Conservation (phyloP, 2,329 filamentous ascomycete genomes). For the Huntiella decipiens region DNA sequence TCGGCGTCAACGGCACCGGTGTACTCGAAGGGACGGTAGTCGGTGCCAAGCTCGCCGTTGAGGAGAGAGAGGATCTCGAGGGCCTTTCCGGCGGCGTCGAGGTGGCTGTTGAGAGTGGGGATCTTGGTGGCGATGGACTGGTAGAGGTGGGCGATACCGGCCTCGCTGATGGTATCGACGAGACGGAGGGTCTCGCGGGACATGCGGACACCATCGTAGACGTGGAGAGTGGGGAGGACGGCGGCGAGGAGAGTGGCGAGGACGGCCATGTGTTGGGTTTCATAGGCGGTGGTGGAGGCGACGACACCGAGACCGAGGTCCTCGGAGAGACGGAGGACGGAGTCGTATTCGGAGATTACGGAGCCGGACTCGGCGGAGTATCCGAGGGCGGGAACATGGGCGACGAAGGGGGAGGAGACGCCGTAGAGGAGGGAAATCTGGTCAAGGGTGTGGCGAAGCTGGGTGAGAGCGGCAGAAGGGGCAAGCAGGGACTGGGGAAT, state of each 20-base stretch:
- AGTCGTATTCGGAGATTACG: conserved; percentile 73
- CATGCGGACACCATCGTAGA: conserved; percentile 72
- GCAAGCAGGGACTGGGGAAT: conserved; percentile 83
- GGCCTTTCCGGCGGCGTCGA: conserved; percentile 54
- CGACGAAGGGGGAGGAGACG: conserved; percentile 80
- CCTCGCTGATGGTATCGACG: conserved; percentile 60
- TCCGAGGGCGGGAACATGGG: conserved; percentile 80
- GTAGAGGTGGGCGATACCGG: conserved; percentile 50
- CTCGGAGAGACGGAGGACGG: conserved; percentile 62
- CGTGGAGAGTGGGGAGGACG: conserved; percentile 64
- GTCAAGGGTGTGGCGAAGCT: conserved; percentile 68
- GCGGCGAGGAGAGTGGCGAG: conserved; percentile 65
- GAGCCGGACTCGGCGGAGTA: conserved; percentile 45
- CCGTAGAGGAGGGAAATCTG: conserved; percentile 83
- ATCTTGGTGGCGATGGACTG: conserved; percentile 43
- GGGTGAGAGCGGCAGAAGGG: conserved; percentile 61
- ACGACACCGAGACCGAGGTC: conserved; percentile 79
- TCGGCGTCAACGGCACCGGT: conserved; percentile 63
- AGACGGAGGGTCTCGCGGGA: conserved; percentile 67
- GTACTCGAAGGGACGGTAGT: conserved; percentile 90
- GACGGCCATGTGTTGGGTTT: conserved; percentile 90
- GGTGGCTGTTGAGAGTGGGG: conserved; percentile 46
- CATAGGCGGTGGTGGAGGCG: conserved; percentile 68
- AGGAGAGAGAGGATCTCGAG: conserved; percentile 51
- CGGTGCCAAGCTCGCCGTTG: conserved; percentile 82